A percentile compares a stretch with the other conserved stretches of the same genome.
These are phyloP conservation scores for Corymbia citriodora DNA, from an alignment of 441 rosid genomes.

Conservation along the genomic window DNA sequence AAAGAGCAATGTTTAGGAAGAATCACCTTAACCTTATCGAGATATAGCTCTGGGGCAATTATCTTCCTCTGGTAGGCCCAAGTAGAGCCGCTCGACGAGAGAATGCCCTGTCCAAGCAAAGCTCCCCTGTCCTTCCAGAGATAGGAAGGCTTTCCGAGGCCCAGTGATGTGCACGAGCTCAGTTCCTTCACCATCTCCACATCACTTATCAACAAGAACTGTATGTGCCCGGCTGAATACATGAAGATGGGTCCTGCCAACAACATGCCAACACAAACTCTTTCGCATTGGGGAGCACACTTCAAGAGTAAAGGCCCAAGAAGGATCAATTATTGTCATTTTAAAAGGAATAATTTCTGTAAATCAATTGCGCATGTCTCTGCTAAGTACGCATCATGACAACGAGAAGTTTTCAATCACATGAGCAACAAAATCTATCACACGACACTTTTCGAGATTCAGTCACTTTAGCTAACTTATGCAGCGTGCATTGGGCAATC, in stretches of 20 bases:
- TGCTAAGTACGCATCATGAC: neutral
- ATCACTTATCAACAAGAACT: conserved; percentile 22
- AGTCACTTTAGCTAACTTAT: neutral
- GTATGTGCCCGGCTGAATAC: conserved; percentile 32
- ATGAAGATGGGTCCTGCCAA: conserved; percentile 29
- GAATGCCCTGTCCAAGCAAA: conserved; percentile 40
- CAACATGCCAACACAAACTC: neutral
- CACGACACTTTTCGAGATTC: neutral
- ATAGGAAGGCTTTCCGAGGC: conserved; percentile 42
- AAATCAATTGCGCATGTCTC: neutral
- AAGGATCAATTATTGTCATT: neutral
- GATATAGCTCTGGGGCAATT: conserved; percentile 40
- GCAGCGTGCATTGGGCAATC: neutral
- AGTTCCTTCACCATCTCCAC: conserved; percentile 36
- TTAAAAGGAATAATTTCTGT: neutral
- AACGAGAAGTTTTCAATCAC: neutral
- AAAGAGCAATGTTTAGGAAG: neutral
- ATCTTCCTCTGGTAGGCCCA: conserved; percentile 50
- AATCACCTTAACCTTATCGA: conserved; percentile 43
- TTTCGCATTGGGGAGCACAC: neutral
- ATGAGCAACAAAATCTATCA: neutral
- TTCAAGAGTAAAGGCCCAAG: neutral
- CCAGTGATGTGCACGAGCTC: conserved; percentile 18
- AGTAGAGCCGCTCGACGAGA: conserved; percentile 28
- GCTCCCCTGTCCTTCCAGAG: conserved; percentile 31